Conservation (phyloP, 768 basidiomycete species). For the Pleurotus djamor region DNA sequence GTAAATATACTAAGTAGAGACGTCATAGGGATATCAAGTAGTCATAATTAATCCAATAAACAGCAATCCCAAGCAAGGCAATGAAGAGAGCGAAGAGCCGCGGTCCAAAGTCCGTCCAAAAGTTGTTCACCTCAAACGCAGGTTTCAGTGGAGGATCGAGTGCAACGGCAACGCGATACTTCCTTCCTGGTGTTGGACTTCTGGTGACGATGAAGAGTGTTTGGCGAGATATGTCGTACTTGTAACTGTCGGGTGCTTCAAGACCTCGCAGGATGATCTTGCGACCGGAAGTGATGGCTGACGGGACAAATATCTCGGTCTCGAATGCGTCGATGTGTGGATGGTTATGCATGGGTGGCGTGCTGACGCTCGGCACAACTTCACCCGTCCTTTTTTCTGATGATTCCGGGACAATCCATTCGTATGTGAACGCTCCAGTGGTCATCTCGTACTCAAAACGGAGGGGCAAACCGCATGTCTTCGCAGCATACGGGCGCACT, state of each 20-base stretch:
- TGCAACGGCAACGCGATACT: conserved; percentile 31
- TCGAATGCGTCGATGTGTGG: conserved; percentile 47
- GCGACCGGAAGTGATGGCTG: conserved; percentile 53
- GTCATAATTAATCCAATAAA: conserved; percentile 10
- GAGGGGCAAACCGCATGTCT: conserved; percentile 83
- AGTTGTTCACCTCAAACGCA: conserved; percentile 56
- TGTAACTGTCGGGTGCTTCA: conserved; percentile 43
- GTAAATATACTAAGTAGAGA: too few species aligned
- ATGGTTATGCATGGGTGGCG: conserved; percentile 38
- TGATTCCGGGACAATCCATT: conserved; percentile 51
- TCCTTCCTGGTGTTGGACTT: conserved; percentile 38
- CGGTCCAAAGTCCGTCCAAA: conserved; percentile 54
- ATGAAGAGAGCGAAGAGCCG: conserved; percentile 14
- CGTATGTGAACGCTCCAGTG: conserved; percentile 61
- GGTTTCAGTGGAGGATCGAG: conserved; percentile 51
- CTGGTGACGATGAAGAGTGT: conserved; percentile 66
- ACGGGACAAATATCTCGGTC: conserved; percentile 85
- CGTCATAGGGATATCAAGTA: background rate
- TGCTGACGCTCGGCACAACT: conserved; percentile 17
- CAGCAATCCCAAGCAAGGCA: conserved; percentile 18
- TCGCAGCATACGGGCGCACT: conserved; percentile 90
- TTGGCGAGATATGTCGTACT: conserved; percentile 65
- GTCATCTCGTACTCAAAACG: conserved; percentile 77
- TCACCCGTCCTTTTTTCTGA: conserved; percentile 7
- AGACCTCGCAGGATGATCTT: conserved; percentile 60